phyloP scores from a whole-genome alignment of 139 green algal species.

The Chlamydomonas incerta region DNA sequence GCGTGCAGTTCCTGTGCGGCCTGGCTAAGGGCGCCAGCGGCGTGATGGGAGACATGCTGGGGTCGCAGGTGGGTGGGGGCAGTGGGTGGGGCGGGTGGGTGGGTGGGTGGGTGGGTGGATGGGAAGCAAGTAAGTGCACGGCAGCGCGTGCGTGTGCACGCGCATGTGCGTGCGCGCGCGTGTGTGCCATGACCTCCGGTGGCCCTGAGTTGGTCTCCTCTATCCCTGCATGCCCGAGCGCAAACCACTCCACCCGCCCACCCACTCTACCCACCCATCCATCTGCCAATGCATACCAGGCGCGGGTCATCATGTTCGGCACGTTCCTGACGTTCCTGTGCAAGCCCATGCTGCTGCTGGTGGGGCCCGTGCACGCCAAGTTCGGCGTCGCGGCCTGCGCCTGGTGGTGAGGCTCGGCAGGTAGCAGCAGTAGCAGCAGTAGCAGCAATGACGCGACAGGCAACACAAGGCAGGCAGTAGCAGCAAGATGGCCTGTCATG shows the following conservation, averaged over 20 bases:
- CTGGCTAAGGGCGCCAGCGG: conserved; percentile 77
- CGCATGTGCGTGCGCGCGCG: too few species aligned
- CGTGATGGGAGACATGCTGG: conserved; percentile 78
- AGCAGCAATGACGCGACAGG: too few species aligned
- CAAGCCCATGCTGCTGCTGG: conserved; percentile 88
- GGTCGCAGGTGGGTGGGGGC: conserved; percentile 57
- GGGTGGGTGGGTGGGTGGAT: not conserved
- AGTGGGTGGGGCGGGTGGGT: not conserved
- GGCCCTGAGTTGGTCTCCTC: too few species aligned
- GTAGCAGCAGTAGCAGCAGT: too few species aligned
- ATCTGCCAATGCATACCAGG: too few species aligned
- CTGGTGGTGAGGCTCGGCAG: conserved; percentile 62
- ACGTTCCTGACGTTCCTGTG: conserved; percentile 80
- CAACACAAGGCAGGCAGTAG: too few species aligned
- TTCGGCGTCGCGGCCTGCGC: conserved; percentile 71
- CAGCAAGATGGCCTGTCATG: too few species aligned
- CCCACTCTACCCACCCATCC: too few species aligned
- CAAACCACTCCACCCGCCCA: too few species aligned
- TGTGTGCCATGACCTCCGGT: too few species aligned
- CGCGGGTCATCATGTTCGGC: conserved; percentile 86
- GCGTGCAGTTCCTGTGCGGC: conserved; percentile 85
- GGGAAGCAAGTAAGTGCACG: too few species aligned
- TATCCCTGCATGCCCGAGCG: not conserved
- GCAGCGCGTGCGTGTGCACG: too few species aligned
- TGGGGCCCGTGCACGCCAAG: conserved; percentile 67